Base-by-base conservation (phyloP, 2,329 filamentous ascomycete genomes). In the Pseudogymnoascus sp. region DNA sequence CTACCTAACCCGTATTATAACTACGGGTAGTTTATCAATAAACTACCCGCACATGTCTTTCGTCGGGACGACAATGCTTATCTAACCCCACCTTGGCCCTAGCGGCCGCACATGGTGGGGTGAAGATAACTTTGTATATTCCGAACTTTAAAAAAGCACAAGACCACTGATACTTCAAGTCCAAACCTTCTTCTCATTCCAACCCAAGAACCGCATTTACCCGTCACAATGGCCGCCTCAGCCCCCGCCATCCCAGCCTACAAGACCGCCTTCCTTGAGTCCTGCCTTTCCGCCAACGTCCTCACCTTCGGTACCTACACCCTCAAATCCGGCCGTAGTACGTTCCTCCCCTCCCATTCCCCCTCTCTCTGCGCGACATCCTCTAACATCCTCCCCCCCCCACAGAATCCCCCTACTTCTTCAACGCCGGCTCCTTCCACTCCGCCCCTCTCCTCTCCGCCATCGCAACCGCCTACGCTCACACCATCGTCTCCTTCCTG, bases 391-490 rank as follows among this genome's bases (percentile, higher is more conserved):
- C 30, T 25, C 57, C 37, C 18, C n/a, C 35, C 8, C n/a, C n/a
- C 18, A 35, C 38, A 61, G 72, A 75, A 67, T 85, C 82, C 12
- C 85, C 84, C 61, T 87, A 87, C 77, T 87, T 87, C 75, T 84
- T 88, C 78, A 87, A 85, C 71, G 84, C 83, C 59, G 82, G 83
- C 59, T 79, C 84, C 63, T 83, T 87, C 68, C 81, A 84, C 74
- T 78, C 79, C 57, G 80, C 79, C 34, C 74, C 77, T 32, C 74
- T 85, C 22, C 76, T 85, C 59, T 77, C 77, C 66, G 78, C 82
- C 50, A 81, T 85, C 65, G 79, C 80, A 60, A 74, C 77, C 30
- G 83, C 84, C 47, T 87, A 84, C 69, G 84, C 84, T 2, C 39
- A 63, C 20, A 62, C 60, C 30, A 62, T 63, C 68, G 60, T 73